A percentile compares a stretch with the other conserved stretches of the same genome.
Conservation (phyloP, 306 rosid genomes). For the Oxytropis ochrocephala region DNA sequence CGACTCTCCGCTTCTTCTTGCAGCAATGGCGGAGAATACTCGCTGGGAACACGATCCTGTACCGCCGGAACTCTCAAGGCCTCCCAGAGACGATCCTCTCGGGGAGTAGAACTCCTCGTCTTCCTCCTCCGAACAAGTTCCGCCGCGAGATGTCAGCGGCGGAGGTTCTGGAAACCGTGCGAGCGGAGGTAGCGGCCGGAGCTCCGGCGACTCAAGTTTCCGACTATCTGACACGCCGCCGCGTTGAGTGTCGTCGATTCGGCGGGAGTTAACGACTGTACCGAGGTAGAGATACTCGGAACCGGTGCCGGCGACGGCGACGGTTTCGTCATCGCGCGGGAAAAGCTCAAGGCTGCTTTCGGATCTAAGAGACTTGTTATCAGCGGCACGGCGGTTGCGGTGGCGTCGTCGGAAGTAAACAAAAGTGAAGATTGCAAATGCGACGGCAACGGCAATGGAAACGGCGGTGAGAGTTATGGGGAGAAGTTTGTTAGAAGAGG, state of each 20-base stretch:
- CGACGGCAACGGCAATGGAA: not conserved
- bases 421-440: slow-evolving; percentile 20
- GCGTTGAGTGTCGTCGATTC: slow-evolving; percentile 29
- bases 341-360: slow-evolving; percentile 37
- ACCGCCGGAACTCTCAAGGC: slow-evolving; percentile 25
- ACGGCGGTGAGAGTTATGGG: slow-evolving; percentile 38
- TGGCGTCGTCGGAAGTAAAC: slow-evolving; percentile 46
- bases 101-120: slow-evolving; percentile 85
- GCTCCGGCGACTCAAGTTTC: slow-evolving; percentile 60
- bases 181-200: slow-evolving; percentile 57
- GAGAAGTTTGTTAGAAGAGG: slow-evolving; percentile 41
- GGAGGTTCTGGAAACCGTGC: slow-evolving; percentile 7
- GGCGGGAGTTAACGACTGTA: slow-evolving; percentile 57
- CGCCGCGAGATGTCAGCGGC: not conserved
- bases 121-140: slow-evolving; percentile 42
- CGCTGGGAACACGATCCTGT: slow-evolving; percentile 65
- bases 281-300: slow-evolving; percentile 87
- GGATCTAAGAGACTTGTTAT: slow-evolving; percentile 52
- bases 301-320: slow-evolving; percentile 9
- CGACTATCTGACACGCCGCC: slow-evolving; percentile 12
- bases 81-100: slow-evolving; percentile 64
- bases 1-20: slow-evolving; percentile 16
- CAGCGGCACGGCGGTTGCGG: slow-evolving; percentile 23
- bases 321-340: slow-evolving; percentile 30
- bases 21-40: slow-evolving; percentile 26